Evolutionary conservation across 1,284 basidiomycete genomes (phyloP).

Genomic region (Xerocomus amazonicus): DNA sequence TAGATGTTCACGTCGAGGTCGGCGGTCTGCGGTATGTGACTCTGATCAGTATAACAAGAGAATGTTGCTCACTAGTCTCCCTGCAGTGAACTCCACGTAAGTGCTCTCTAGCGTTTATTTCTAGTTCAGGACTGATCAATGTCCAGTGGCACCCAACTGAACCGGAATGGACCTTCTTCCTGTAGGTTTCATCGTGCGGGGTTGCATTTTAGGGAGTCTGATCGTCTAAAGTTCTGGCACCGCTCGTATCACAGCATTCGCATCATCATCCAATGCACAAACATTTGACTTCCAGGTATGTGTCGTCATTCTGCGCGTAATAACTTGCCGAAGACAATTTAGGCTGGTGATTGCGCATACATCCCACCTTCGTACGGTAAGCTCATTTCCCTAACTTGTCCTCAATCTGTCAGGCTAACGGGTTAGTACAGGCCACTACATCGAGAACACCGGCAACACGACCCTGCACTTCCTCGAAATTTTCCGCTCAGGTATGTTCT

Average conservation of each 20-base stretch:
- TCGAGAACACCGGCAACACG: slow-evolving; percentile 66
- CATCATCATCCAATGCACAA: slow-evolving; percentile 35
- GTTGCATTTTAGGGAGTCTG: neutral
- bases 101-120: slow-evolving; percentile 16
- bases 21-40: slow-evolving; percentile 51
- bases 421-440: slow-evolving; percentile 50
- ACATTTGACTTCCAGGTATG: slow-evolving; percentile 45
- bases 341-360: slow-evolving; percentile 61
- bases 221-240: slow-evolving; percentile 39
- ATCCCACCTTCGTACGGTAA: slow-evolving; percentile 49
- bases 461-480: slow-evolving; percentile 61
- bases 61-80: neutral
- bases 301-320: neutral
- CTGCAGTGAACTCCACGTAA: slow-evolving; percentile 51
- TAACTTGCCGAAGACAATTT: neutral
- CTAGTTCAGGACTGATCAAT: neutral
- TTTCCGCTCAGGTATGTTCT: slow-evolving; percentile 47
- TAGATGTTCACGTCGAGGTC: slow-evolving; percentile 54
- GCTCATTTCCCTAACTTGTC: neutral
- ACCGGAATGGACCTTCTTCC: slow-evolving; percentile 41
- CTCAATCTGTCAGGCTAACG: neutral
- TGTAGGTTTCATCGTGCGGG: slow-evolving; percentile 18
- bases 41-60: neutral
- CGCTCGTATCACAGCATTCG: slow-evolving; percentile 44
- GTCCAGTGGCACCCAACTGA: slow-evolving; percentile 50